A percentile compares a stretch with the other conserved stretches of the same genome.
Conservation (phyloP, 441 rosid genomes). For the Manihot esculenta region DNA sequence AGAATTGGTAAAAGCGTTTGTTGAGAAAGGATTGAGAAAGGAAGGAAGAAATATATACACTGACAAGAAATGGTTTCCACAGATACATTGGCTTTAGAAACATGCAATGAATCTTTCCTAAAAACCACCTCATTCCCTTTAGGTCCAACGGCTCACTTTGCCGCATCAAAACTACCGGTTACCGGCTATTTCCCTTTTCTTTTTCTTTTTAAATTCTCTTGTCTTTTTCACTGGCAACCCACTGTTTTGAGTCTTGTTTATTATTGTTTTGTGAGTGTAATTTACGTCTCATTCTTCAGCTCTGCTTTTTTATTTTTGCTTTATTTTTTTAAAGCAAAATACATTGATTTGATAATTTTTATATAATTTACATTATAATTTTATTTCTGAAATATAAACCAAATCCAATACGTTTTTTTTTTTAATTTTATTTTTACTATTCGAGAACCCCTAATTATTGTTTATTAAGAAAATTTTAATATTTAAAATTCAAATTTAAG, state of each 20-base stretch:
- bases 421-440: no score
- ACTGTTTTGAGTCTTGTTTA: background rate
- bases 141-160: conserved; percentile 22
- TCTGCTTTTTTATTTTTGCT: no score
- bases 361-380: no score
- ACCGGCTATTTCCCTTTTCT: conserved; percentile 4
- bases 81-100: conserved; percentile 33
- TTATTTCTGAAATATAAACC: no score
- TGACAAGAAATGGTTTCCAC: conserved; percentile 13
- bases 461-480: no score
- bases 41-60: background rate
- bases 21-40: background rate
- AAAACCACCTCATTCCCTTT: conserved; percentile 23
- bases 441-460: no score
- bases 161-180: conserved; percentile 7
- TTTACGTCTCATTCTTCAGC: no score
- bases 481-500: no score
- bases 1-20: background rate
- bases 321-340: no score
- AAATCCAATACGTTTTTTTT: no score
- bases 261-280: no score
- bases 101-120: conserved; percentile 56
- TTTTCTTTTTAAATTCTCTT: background rate
- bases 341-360: no score
- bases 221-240: background rate